A percentile compares a stretch with the other conserved stretches of the same genome.
Evolutionary conservation across 1,284 basidiomycete genomes (phyloP).

Genomic region (Cryptococcus sp.): DNA sequence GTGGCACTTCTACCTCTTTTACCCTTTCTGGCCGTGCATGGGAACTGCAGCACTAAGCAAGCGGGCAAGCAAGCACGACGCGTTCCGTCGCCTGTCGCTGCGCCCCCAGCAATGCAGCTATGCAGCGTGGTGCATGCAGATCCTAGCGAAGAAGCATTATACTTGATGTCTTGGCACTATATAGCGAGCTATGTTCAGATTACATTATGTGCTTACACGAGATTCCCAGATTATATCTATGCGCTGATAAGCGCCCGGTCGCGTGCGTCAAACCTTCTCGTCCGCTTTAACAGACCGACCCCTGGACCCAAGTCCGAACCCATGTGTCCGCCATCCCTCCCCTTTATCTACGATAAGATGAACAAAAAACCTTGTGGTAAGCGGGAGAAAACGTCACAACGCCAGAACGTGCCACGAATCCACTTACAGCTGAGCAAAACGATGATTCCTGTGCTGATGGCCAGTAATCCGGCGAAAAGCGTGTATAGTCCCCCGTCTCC

Average conservation of each 20-base stretch:
- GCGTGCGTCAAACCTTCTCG: slow-evolving; percentile 1
- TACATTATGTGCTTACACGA: too few species aligned
- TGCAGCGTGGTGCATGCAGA: too few species aligned
- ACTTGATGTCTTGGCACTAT: too few species aligned
- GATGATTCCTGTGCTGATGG: slow-evolving; percentile 45
- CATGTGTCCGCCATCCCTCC: slow-evolving; percentile 25
- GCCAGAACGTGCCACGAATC: not conserved
- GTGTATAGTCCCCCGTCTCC: slow-evolving; percentile 75
- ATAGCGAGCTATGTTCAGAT: too few species aligned
- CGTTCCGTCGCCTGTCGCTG: too few species aligned
- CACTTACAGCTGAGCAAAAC: slow-evolving; percentile 17
- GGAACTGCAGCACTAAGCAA: too few species aligned
- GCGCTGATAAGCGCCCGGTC: too few species aligned
- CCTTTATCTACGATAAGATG: slow-evolving; percentile 22
- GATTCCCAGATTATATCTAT: too few species aligned
- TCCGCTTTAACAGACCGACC: slow-evolving; percentile 3
- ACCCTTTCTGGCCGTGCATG: not conserved
- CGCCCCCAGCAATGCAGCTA: too few species aligned
- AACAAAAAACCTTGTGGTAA: not conserved
- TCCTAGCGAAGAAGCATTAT: too few species aligned
- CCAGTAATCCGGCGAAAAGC: slow-evolving; percentile 66
- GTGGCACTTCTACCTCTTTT: slow-evolving; percentile 2
- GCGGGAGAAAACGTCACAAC: not conserved
- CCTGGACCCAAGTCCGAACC: slow-evolving; percentile 16
- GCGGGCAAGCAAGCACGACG: too few species aligned